phyloP scores from a whole-genome alignment of 345 rosid genomes.

The Brassica rapa region DNA sequence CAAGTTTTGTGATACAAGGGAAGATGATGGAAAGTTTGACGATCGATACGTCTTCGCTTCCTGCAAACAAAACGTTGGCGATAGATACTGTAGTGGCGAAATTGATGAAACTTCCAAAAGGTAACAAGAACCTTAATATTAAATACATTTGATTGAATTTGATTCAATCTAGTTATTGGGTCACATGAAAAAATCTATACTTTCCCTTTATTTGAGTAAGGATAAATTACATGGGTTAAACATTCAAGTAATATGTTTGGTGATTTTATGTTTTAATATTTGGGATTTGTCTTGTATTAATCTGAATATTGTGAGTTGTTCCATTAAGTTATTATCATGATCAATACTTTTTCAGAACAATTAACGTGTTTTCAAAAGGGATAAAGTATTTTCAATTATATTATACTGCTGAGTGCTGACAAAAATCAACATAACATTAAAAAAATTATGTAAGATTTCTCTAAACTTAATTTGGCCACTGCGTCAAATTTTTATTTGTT shows the following conservation, averaged over 20 bases:
- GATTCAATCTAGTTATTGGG: not conserved
- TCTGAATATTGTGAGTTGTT: not conserved
- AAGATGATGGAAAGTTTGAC: not conserved
- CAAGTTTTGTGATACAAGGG: constrained; percentile 7
- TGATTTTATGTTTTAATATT: not conserved
- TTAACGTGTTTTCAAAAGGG: no score
- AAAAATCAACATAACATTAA: no score
- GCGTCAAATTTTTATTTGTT: not conserved
- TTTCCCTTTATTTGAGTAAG: not conserved
- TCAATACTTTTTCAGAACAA: not conserved
- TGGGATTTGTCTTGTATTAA: not conserved
- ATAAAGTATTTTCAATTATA: no score
- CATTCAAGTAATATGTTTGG: not conserved
- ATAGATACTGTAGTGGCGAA: not conserved
- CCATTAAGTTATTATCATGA: not conserved
- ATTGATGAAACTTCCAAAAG: constrained; percentile 19
- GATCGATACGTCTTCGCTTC: constrained; percentile 47
- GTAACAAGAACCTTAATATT: not conserved
- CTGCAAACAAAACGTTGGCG: constrained; percentile 36
- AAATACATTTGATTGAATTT: constrained; percentile 6
- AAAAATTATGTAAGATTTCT: no score
- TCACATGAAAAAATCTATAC: not conserved
- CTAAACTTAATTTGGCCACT: no score
- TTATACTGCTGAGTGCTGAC: no score
- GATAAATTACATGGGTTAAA: not conserved